Conservation (phyloP, 1,284 basidiomycete genomes). For the Boletellus sp. region DNA sequence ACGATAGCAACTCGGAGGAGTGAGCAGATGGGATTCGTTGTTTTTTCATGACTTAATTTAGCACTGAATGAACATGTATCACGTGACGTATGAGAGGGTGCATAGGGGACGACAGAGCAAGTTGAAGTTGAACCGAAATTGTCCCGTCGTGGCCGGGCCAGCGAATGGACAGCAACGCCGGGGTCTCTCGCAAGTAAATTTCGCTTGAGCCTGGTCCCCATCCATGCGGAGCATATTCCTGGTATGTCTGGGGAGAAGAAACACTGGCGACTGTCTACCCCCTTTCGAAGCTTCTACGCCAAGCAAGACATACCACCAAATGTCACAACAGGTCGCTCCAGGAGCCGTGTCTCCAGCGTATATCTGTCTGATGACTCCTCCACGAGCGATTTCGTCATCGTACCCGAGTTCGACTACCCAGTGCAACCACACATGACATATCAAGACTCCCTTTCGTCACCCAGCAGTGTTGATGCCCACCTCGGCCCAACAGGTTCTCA, state of each 20-base stretch:
- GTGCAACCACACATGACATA: neutral
- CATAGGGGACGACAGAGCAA: conserved; percentile 8
- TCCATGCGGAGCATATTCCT: conserved; percentile 11
- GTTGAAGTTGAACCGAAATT: neutral
- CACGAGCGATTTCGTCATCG: conserved; percentile 17
- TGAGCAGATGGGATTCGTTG: conserved; percentile 14
- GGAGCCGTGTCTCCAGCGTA: conserved; percentile 18
- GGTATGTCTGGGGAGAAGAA: conserved; percentile 29
- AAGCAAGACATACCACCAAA: conserved; percentile 6
- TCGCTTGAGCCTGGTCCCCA: neutral
- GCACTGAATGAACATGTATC: neutral
- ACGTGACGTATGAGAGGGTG: conserved; percentile 9
- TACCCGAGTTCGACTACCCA: conserved; percentile 27
- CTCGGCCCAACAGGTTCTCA: neutral
- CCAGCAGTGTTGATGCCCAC: neutral
- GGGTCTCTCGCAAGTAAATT: no score
- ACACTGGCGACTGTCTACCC: conserved; percentile 21
- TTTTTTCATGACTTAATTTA: no score
- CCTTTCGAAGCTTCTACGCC: conserved; percentile 19
- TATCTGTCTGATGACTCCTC: conserved; percentile 18
- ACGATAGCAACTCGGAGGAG: conserved; percentile 59
- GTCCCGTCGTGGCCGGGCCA: no score
- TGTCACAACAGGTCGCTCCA: neutral
- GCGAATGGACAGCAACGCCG: neutral
- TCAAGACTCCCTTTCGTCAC: neutral